These are phyloP conservation scores for Populus tomentosa DNA, from an alignment of 441 rosid genomes.

Conservation along the genomic window DNA sequence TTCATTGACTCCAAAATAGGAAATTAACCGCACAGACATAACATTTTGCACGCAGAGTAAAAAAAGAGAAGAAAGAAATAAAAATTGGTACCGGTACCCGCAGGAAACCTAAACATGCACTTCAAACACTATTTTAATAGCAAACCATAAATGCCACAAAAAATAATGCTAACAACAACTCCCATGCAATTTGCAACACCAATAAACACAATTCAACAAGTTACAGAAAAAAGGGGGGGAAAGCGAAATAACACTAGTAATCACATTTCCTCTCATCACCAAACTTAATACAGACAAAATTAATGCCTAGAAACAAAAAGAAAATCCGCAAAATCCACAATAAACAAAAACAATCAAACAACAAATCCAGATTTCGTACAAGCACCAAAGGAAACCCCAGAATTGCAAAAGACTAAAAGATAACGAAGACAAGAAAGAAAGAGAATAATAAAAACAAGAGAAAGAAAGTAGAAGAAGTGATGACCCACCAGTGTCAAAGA, in stretches of 20 bases:
- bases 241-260: background rate
- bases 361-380: background rate
- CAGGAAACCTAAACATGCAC: background rate
- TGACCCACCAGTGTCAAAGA: conserved; percentile 82
- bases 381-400: conserved; percentile 17
- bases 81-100: background rate
- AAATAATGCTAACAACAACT: conserved; percentile 9
- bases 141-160: conserved; percentile 11
- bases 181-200: background rate
- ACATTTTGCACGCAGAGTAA: background rate
- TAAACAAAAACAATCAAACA: background rate
- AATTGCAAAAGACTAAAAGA: background rate
- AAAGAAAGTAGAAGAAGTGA: background rate
- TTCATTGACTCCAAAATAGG: conserved; percentile 13
- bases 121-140: conserved; percentile 10
- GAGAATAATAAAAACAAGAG: background rate
- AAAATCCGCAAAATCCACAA: conserved; percentile 16
- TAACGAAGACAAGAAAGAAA: background rate
- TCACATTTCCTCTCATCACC: background rate
- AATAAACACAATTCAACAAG: background rate
- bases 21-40: background rate
- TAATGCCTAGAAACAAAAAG: conserved; percentile 1
- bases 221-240: too few species aligned
- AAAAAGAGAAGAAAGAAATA: background rate
- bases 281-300: conserved; percentile 3